Percentiles rank a stretch among this genome's conserved stretches.
phyloP scores from a whole-genome alignment of 768 basidiomycete species.

The Podaxis mareebaensis region DNA sequence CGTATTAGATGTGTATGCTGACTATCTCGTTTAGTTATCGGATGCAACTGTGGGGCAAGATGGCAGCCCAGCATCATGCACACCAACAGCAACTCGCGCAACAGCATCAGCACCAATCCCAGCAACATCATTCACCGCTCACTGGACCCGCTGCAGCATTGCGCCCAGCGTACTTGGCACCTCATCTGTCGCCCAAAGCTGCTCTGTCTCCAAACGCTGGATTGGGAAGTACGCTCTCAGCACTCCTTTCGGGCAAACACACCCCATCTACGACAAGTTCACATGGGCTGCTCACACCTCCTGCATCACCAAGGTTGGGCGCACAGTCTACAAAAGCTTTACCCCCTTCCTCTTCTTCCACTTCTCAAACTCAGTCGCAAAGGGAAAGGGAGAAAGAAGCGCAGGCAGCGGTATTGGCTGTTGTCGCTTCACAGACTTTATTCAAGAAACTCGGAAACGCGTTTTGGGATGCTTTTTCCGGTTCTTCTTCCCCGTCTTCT shows the following conservation, averaged over 20 bases:
- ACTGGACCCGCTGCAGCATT: slow-evolving; percentile 16
- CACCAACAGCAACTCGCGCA: slow-evolving; percentile 36
- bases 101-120: slow-evolving; percentile 33
- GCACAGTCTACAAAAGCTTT: background rate
- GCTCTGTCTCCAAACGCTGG: background rate
- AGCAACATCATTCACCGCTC: slow-evolving; percentile 23
- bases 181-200: slow-evolving; percentile 9
- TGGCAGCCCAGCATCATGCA: slow-evolving; percentile 71
- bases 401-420: slow-evolving; percentile 61
- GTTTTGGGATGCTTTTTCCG: slow-evolving; percentile 91
- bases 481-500: slow-evolving; percentile 33
- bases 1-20: slow-evolving; percentile 14
- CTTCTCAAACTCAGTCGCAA: slow-evolving; percentile 25
- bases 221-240: slow-evolving; percentile 4
- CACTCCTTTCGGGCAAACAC: slow-evolving; percentile 16
- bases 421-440: slow-evolving; percentile 79
- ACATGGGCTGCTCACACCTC: slow-evolving; percentile 4
- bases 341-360: background rate
- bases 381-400: slow-evolving; percentile 30
- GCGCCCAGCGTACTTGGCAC: slow-evolving; percentile 16
- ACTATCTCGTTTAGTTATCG: slow-evolving; percentile 49
- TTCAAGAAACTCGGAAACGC: slow-evolving; percentile 68
- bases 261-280: background rate
- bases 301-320: slow-evolving; percentile 8
- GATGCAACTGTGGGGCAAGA: slow-evolving; percentile 91